Conservation (phyloP, 345 rosid species). For the Ailanthus altissimus region DNA sequence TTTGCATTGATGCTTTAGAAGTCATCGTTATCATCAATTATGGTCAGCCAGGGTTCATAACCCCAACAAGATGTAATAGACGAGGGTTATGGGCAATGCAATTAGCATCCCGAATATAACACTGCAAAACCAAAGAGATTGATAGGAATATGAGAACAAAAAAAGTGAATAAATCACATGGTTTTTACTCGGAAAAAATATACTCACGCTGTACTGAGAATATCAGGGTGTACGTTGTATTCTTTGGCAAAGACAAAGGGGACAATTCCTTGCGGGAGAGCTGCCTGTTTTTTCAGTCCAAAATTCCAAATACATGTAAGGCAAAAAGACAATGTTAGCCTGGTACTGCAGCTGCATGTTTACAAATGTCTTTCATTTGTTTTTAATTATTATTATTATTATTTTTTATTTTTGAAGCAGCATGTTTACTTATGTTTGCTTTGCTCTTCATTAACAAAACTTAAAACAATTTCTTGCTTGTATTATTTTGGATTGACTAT, state of each 20-base stretch:
- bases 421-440: neutral
- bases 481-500: neutral
- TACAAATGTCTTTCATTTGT: too few species aligned
- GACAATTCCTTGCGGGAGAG: constrained; percentile 83
- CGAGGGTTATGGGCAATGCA: constrained; percentile 92
- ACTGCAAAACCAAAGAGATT: constrained; percentile 39
- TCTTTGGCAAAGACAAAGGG: constrained; percentile 91
- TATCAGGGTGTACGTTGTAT: constrained; percentile 74
- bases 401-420: too few species aligned
- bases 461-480: neutral
- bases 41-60: constrained; percentile 35
- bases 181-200: neutral
- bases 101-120: constrained; percentile 98
- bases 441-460: constrained; percentile 18
- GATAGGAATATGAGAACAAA: neutral
- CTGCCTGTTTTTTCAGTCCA: constrained; percentile 52
- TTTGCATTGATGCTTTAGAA: constrained; percentile 19
- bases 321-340: constrained; percentile 29
- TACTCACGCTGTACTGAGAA: constrained; percentile 75
- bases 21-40: neutral
- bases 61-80: constrained; percentile 89
- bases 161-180: neutral
- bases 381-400: too few species aligned
- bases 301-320: constrained; percentile 14
- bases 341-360: neutral